Base-by-base conservation (phyloP, 306 rosid species). In the Betula pendula region DNA sequence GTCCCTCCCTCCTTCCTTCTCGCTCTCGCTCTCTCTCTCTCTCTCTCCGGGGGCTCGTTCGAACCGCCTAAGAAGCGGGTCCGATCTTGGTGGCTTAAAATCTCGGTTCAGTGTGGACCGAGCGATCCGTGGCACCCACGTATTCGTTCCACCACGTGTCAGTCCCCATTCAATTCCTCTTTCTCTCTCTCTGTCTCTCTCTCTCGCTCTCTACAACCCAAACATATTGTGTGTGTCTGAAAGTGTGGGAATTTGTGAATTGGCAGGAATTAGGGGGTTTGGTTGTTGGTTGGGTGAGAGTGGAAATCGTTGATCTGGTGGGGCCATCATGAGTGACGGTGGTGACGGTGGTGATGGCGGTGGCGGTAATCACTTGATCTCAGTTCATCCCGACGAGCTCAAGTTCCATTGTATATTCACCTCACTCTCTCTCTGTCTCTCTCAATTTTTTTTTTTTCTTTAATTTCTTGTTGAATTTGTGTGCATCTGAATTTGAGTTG, bases 341-440 rank as follows among this genome's bases (percentile, higher is more conserved):
- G 68, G 65, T 29, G 33, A 29, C 9, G 45, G 45, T 63, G 70
- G 80, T 6, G n/a, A n/a, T n/a, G 68, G 24, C 10, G 43, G 19
- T 16, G 11, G n/a, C 38, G 8, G 35, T 16, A 81, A 81, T 77
- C 84, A 79, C 20, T 73, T 88, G 74, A 86, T 95, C 78, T 83
- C 97, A 55, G 79, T 92, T 75, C 74, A 60, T 53, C 96, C 97
- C 42, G 96, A 92, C 51, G 97, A 95, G 78, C 93, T 95, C 86
- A 90, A 81, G 77, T 92, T 95, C 80, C 89, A 72, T 42, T 87
- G 99, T 95, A 90, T 33, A 83, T 79, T 19, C 35, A 6, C 24
- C 22, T 31, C 55, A 3, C 16, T 29, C 67, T 49, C 63, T 17
- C 10, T 8, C 40, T 75, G 25, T 68, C 12, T 1, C 3, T 11